These are phyloP conservation scores for Sphaceloma murrayae DNA, from an alignment of 2,329 filamentous ascomycete species.

Conservation along the genomic window DNA sequence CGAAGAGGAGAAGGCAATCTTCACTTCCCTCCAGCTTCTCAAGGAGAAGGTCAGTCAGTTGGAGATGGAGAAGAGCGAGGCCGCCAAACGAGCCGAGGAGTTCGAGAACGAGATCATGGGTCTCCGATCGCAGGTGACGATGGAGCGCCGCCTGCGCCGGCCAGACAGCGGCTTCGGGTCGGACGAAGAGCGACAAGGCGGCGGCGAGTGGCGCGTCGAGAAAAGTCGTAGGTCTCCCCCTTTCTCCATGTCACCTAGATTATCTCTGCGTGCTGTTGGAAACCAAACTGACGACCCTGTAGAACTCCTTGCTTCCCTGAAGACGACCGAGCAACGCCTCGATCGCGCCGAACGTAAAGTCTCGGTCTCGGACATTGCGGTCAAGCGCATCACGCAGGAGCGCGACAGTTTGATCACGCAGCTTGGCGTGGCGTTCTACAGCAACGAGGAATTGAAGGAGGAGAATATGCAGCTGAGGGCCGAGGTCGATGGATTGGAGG, in stretches of 20 bases:
- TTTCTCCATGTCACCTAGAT: too few species aligned
- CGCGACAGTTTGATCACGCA: constrained; percentile 56
- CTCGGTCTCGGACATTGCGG: constrained; percentile 53
- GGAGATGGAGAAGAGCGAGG: constrained; percentile 46
- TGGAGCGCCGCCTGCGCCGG: constrained; percentile 32
- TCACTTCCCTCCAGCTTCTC: constrained; percentile 49
- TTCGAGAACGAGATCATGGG: constrained; percentile 54
- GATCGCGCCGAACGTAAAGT: constrained; percentile 54
- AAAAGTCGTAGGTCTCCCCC: constrained; percentile 35
- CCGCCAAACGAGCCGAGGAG: constrained; percentile 42
- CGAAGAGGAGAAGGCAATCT: constrained; percentile 53
- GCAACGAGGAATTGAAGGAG: constrained; percentile 51
- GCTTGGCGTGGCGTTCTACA: constrained; percentile 51
- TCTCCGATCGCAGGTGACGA: constrained; percentile 39
- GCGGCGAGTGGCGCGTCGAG: constrained; percentile 35
- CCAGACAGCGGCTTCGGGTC: constrained; percentile 41
- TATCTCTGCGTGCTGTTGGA: too few species aligned
- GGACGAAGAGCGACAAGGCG: constrained; percentile 39
- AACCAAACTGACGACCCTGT: background rate
- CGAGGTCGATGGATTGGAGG: constrained; percentile 82
- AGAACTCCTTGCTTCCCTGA: constrained; percentile 52
- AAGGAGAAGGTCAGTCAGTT: constrained; percentile 49
- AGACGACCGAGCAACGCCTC: constrained; percentile 51
- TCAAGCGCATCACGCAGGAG: constrained; percentile 53
- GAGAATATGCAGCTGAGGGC: constrained; percentile 56